phyloP scores from a whole-genome alignment of 2,329 filamentous ascomycete species.

The Drechslerella stenobrocha region DNA sequence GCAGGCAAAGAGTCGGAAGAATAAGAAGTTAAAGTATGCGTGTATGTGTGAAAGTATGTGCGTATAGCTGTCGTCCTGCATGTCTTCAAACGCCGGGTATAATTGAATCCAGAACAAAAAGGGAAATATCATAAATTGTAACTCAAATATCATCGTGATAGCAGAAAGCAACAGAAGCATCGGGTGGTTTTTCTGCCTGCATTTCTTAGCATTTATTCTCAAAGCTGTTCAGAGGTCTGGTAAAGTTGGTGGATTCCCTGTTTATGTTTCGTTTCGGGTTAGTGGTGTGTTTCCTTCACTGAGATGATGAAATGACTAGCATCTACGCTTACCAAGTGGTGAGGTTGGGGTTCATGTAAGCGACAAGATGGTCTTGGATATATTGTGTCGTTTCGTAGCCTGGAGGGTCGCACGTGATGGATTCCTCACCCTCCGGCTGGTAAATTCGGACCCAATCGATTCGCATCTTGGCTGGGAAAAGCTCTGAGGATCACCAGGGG shows the following conservation, averaged over 20 bases:
- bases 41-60: no score
- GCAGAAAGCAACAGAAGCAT: no score
- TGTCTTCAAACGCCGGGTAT: conserved; percentile 6
- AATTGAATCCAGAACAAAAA: neutral
- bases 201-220: conserved; percentile 42
- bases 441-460: conserved; percentile 64
- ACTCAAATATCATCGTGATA: no score
- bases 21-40: no score
- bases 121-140: neutral
- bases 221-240: conserved; percentile 41
- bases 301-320: neutral
- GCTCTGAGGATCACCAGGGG: conserved; percentile 27
- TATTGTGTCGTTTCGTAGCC: conserved; percentile 62
- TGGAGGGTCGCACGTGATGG: conserved; percentile 62
- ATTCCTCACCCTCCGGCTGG: conserved; percentile 59
- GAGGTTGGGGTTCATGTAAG: conserved; percentile 61
- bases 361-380: conserved; percentile 58
- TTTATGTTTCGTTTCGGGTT: neutral
- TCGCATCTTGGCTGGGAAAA: conserved; percentile 60
- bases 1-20: neutral
- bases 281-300: neutral
- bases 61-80: neutral
- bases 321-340: conserved; percentile 55
- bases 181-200: no score
- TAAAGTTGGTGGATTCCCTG: conserved; percentile 32